Conservation (phyloP, 2,329 filamentous ascomycete species). For the Fusarium sp. region DNA sequence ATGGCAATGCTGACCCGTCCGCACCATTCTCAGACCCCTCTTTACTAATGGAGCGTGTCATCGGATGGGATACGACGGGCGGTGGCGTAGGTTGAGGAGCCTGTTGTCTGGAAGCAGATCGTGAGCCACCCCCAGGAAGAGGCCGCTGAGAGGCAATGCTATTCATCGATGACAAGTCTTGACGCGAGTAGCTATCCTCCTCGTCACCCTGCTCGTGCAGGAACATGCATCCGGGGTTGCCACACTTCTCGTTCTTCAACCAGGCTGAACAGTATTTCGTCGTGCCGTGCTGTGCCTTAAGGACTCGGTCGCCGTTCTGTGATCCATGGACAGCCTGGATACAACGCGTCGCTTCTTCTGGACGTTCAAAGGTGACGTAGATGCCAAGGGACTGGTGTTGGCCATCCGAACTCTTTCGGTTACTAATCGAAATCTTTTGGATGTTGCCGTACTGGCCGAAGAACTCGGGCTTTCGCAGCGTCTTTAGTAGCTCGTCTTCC, state of each 20-base stretch:
- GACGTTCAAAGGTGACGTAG: slow-evolving; percentile 97
- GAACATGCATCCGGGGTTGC: slow-evolving; percentile 98
- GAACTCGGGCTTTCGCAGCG: slow-evolving; percentile 90
- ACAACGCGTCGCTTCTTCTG: slow-evolving; percentile 90
- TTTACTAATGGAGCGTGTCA: slow-evolving; percentile 83
- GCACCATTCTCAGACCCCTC: slow-evolving; percentile 79
- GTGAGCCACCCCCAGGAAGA: slow-evolving; percentile 67
- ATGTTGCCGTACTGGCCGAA: slow-evolving; percentile 99
- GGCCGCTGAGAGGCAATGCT: slow-evolving; percentile 85
- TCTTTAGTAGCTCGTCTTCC: slow-evolving; percentile 93
- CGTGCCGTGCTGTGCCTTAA: slow-evolving; percentile 86
- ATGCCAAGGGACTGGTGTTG: slow-evolving; percentile 93
- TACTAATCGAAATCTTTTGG: slow-evolving; percentile 98
- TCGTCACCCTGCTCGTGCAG: slow-evolving; percentile 98
- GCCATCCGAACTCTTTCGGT: slow-evolving; percentile 82
- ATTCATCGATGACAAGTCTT: slow-evolving; percentile 95
- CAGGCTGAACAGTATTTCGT: slow-evolving; percentile 99
- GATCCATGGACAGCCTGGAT: slow-evolving; percentile 95
- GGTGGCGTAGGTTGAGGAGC: slow-evolving; percentile 57
- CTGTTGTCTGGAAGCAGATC: slow-evolving; percentile 69
- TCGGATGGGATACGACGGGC: slow-evolving; percentile 68
- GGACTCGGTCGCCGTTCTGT: slow-evolving; percentile 86
- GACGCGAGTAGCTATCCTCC: slow-evolving; percentile 94
- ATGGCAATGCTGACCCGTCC: slow-evolving; percentile 91
- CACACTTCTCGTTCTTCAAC: slow-evolving; percentile 92